phyloP scores from a whole-genome alignment of 2,329 filamentous ascomycete genomes.

The Aspergillus thermomutatus region DNA sequence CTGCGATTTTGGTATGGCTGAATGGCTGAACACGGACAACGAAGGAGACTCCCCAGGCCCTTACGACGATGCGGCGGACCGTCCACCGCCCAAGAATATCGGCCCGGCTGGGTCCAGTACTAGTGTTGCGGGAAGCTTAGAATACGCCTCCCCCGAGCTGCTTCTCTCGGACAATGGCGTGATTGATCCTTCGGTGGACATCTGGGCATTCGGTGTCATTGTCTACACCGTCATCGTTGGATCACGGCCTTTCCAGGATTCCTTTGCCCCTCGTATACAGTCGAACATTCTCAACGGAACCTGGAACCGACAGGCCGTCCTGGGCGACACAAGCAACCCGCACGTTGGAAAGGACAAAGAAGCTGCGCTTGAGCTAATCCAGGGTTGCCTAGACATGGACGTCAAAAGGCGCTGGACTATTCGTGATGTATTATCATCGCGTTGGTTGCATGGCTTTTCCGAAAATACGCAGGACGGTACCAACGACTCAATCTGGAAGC shows the following conservation, averaged over 20 bases:
- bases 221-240: constrained; percentile 60
- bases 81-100: constrained; percentile 49
- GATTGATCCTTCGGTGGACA: constrained; percentile 55
- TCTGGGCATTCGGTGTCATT: constrained; percentile 66
- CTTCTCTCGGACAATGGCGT: constrained; percentile 38
- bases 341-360: constrained; percentile 41
- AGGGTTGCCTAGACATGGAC: constrained; percentile 59
- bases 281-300: constrained; percentile 58
- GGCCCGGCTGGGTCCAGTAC: constrained; percentile 56
- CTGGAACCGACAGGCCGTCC: constrained; percentile 54
- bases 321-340: constrained; percentile 39
- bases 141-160: constrained; percentile 50
- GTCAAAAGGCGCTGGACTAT: constrained; percentile 56
- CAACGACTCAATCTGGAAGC: constrained; percentile 34
- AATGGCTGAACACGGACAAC: constrained; percentile 60
- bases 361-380: constrained; percentile 55
- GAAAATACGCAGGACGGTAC: constrained; percentile 30
- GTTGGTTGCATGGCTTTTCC: constrained; percentile 51
- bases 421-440: constrained; percentile 51
- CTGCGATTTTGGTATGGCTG: constrained; percentile 68
- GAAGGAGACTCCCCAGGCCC: constrained; percentile 50
- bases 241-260: constrained; percentile 60
- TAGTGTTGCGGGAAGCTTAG: constrained; percentile 59
- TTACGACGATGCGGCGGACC: constrained; percentile 44
- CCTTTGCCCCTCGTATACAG: constrained; percentile 56